A percentile compares a stretch with the other conserved stretches of the same genome.
These are phyloP conservation scores for Puccinia triticina DNA, from an alignment of 1,284 basidiomycete genomes.

Conservation along the genomic window DNA sequence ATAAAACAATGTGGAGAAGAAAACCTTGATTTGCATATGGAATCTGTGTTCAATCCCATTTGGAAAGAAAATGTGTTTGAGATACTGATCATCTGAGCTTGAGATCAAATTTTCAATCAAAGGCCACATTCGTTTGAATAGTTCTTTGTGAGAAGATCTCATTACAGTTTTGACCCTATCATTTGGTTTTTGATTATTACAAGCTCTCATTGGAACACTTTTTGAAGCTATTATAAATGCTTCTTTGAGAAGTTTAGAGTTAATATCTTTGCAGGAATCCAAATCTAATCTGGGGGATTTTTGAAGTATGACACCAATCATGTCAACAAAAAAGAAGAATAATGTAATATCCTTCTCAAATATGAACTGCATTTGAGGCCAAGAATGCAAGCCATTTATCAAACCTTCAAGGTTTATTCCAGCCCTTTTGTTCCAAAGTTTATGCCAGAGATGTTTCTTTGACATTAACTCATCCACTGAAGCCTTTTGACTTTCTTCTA, in stretches of 20 bases:
- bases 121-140: background rate
- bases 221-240: background rate
- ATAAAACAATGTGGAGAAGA: background rate
- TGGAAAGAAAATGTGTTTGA: background rate
- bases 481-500: too few relatives aligned
- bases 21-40: background rate
- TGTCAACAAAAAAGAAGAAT: background rate
- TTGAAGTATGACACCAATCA: background rate
- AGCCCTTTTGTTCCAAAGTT: background rate
- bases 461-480: background rate
- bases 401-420: background rate
- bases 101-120: background rate
- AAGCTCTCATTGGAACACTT: background rate
- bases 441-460: background rate
- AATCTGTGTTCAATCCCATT: background rate
- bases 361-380: background rate
- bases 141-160: too few relatives aligned
- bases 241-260: background rate
- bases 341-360: background rate
- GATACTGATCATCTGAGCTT: background rate
- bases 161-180: background rate
- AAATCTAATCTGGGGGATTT: background rate
- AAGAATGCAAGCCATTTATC: background rate
- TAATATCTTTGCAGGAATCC: background rate
- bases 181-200: background rate